Percentiles rank a stretch among this genome's conserved stretches.
Evolutionary conservation across 768 basidiomycete species (phyloP).

Genomic region (Collybia nuda): DNA sequence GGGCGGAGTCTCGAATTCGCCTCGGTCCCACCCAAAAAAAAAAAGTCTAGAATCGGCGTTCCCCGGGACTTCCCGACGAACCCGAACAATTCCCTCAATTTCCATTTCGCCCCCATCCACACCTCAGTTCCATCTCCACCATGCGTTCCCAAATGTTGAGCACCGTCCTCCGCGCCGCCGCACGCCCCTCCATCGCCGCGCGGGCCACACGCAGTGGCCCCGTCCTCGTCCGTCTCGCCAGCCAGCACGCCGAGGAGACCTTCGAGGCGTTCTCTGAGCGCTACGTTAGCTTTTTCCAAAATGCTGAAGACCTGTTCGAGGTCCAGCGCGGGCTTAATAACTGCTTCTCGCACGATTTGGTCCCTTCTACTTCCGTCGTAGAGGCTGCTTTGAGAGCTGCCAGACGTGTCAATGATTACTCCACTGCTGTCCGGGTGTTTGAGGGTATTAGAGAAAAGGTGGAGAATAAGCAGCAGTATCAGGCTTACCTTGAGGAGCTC

Average conservation of each 20-base stretch:
- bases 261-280: constrained; percentile 94
- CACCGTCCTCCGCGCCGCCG: constrained; percentile 58
- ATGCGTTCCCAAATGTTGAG: constrained; percentile 64
- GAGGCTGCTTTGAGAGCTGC: constrained; percentile 88
- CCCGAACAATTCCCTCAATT: constrained; percentile 30
- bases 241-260: constrained; percentile 81
- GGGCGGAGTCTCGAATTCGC: too few relatives aligned
- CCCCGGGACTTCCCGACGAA: constrained; percentile 25
- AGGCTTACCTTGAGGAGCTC: constrained; percentile 90
- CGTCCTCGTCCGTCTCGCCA: constrained; percentile 44
- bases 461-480: constrained; percentile 94
- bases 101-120: constrained; percentile 16
- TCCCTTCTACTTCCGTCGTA: constrained; percentile 79
- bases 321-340: constrained; percentile 99
- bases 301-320: constrained; percentile 95
- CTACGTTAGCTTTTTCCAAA: constrained; percentile 91
- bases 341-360: constrained; percentile 98
- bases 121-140: too few relatives aligned
- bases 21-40: background rate
- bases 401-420: constrained; percentile 93
- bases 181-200: constrained; percentile 45
- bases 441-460: constrained; percentile 98
- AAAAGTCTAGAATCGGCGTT: constrained; percentile 2
- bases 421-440: constrained; percentile 94
- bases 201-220: constrained; percentile 38